Evolutionary conservation across 2,329 filamentous ascomycete genomes (phyloP).

Genomic region (Rhynchosporium graminicola): DNA sequence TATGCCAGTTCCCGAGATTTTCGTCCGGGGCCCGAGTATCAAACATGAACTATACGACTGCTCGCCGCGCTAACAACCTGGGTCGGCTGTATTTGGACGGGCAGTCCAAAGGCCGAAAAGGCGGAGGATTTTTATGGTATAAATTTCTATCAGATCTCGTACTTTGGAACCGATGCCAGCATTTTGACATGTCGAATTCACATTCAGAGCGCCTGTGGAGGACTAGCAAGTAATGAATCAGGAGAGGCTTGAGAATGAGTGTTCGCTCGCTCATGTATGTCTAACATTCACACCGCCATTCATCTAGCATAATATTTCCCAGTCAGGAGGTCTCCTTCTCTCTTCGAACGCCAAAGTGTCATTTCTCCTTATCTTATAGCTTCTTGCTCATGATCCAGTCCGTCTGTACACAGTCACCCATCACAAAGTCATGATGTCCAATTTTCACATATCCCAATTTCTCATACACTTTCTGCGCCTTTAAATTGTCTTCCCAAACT

Average conservation of each 20-base stretch:
- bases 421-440: slow-evolving; percentile 46
- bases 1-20: background rate
- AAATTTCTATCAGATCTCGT: background rate
- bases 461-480: slow-evolving; percentile 45
- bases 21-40: background rate
- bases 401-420: slow-evolving; percentile 46
- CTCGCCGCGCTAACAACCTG: background rate
- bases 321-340: background rate
- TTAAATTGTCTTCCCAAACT: slow-evolving; percentile 50
- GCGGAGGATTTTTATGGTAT: background rate
- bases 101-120: background rate
- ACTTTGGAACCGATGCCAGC: background rate
- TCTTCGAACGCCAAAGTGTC: background rate
- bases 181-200: slow-evolving; percentile 2
- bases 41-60: background rate
- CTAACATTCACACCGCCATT: background rate
- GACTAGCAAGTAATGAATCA: no score
- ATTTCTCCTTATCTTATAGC: slow-evolving; percentile 23
- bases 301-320: background rate
- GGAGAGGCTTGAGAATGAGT: background rate
- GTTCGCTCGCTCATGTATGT: background rate
- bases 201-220: no score
- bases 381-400: slow-evolving; percentile 47
- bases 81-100: background rate
- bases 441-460: slow-evolving; percentile 45